Conservation (phyloP, 768 basidiomycete species). For the Chalciporus pseudorubinellus region DNA sequence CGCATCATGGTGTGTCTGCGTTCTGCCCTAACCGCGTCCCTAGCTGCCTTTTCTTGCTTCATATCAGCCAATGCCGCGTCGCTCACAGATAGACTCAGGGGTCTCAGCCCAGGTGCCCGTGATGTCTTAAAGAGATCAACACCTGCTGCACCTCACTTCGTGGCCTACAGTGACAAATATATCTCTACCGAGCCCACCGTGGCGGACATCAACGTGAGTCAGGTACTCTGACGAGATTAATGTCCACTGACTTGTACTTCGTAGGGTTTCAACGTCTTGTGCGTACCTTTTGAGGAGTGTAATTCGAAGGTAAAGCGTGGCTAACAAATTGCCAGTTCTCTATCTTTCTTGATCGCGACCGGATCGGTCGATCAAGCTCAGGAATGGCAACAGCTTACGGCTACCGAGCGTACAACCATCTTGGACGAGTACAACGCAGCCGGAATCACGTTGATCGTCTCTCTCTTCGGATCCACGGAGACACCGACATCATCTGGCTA, state of each 20-base stretch:
- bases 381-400: slow-evolving; percentile 45
- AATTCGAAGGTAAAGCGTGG: too few relatives aligned
- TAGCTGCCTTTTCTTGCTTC: too few relatives aligned
- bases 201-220: too few relatives aligned
- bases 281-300: too few relatives aligned
- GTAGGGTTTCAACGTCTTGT: too few relatives aligned
- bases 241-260: too few relatives aligned
- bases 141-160: slow-evolving; percentile 49
- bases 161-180: slow-evolving; percentile 41
- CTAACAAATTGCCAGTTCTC: too few relatives aligned
- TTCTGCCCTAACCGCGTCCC: background rate
- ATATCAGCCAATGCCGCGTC: too few relatives aligned
- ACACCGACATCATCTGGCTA: slow-evolving; percentile 31
- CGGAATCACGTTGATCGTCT: slow-evolving; percentile 57
- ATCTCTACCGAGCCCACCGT: too few relatives aligned
- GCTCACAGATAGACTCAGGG: slow-evolving; percentile 13
- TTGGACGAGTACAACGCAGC: slow-evolving; percentile 48
- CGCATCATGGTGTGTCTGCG: slow-evolving; percentile 15
- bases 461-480: slow-evolving; percentile 44
- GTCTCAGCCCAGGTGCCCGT: slow-evolving; percentile 18
- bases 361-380: too few relatives aligned
- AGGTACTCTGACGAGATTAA: slow-evolving; percentile 42
- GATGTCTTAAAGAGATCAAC: slow-evolving; percentile 14
- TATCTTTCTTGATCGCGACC: too few relatives aligned
- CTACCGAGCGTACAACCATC: too few relatives aligned